Evolutionary conservation across 2,329 filamentous ascomycete genomes (phyloP).

Genomic region (Alternaria ethzedia): DNA sequence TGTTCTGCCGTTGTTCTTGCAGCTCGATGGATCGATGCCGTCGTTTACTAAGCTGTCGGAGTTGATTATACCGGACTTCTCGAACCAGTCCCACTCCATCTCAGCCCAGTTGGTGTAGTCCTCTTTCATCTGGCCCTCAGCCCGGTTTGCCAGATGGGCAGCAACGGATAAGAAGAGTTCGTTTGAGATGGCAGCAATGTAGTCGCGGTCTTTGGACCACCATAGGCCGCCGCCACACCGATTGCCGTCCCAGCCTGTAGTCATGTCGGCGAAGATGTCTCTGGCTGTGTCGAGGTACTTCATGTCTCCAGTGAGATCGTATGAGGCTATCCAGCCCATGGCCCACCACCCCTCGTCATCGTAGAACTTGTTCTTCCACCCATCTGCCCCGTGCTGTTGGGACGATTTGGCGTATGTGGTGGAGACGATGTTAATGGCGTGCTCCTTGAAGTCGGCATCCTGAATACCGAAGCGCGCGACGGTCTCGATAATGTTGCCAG

Average conservation of each 20-base stretch:
- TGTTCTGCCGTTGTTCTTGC: constrained; percentile 60
- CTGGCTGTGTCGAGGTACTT: constrained; percentile 63
- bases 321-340: constrained; percentile 63
- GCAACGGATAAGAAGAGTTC: constrained; percentile 64
- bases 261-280: constrained; percentile 64
- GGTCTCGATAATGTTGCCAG: constrained; percentile 45
- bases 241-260: constrained; percentile 51
- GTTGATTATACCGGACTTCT: constrained; percentile 59
- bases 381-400: constrained; percentile 30
- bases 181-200: constrained; percentile 64
- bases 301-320: constrained; percentile 60
- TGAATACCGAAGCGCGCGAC: constrained; percentile 41
- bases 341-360: constrained; percentile 72
- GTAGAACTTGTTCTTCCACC: constrained; percentile 61
- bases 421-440: constrained; percentile 38
- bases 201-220: constrained; percentile 62
- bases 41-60: constrained; percentile 60
- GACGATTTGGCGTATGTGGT: constrained; percentile 44
- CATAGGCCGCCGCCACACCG: constrained; percentile 61
- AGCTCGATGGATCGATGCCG: constrained; percentile 56
- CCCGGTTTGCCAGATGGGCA: constrained; percentile 60
- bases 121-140: constrained; percentile 45
- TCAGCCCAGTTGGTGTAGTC: constrained; percentile 59
- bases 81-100: constrained; percentile 62
- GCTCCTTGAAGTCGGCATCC: constrained; percentile 35